A percentile compares a stretch with the other conserved stretches of the same genome.
phyloP scores from a whole-genome alignment of 352 stramenopile species.

The Pythium biforme region DNA sequence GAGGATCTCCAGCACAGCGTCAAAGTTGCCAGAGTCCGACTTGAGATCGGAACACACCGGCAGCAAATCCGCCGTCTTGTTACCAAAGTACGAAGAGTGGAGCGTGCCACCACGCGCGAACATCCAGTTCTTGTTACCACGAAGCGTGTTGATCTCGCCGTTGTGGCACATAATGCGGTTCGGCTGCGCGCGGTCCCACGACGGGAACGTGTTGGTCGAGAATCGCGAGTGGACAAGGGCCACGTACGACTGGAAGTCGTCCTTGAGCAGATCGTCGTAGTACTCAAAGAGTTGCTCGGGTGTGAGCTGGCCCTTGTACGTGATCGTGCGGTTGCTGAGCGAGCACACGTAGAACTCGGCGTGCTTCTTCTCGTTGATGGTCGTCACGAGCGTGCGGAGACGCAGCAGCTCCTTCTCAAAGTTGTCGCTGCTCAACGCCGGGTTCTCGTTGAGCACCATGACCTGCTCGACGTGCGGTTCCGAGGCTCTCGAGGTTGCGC shows the following conservation, averaged over 20 bases:
- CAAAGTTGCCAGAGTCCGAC: conserved; percentile 97
- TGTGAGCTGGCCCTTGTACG: conserved; percentile 97
- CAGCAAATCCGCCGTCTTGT: conserved; percentile 91
- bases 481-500: conserved; percentile 90
- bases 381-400: conserved; percentile 50
- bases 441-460: conserved; percentile 87
- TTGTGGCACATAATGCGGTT: conserved; percentile 99
- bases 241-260: conserved; percentile 92
- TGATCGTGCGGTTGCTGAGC: conserved; percentile 93
- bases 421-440: conserved; percentile 52
- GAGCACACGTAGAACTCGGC: conserved; percentile 95
- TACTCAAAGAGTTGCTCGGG: conserved; percentile 89
- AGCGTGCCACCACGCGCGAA: conserved; percentile 90
- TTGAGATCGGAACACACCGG: conserved; percentile 94
- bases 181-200: conserved; percentile 94
- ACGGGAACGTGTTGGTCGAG: conserved; percentile 98
- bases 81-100: conserved; percentile 89
- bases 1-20: conserved; percentile 94
- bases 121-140: conserved; percentile 98
- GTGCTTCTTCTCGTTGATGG: conserved; percentile 68
- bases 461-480: conserved; percentile 95
- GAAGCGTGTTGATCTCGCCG: conserved; percentile 97
- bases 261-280: conserved; percentile 54
- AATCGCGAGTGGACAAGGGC: conserved; percentile 96
- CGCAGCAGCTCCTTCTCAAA: conserved; percentile 92